These are phyloP conservation scores for Penstemon barbatus DNA, from an alignment of 257 asterid genomes.

Conservation along the genomic window DNA sequence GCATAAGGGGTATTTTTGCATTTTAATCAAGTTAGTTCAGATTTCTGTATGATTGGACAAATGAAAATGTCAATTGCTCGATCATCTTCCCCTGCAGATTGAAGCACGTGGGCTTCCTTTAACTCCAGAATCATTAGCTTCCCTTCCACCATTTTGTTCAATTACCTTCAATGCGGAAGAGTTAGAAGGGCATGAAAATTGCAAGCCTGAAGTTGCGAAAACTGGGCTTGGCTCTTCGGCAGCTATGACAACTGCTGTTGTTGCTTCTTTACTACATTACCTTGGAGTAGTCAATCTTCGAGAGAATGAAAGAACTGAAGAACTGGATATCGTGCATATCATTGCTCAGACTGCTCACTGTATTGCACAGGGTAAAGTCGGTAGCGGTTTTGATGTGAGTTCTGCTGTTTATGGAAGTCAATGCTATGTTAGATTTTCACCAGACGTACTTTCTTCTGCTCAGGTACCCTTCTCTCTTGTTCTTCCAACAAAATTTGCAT, in stretches of 20 bases:
- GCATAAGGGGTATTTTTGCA: too few relatives aligned
- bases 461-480: slow-evolving; percentile 53
- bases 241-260: slow-evolving; percentile 99
- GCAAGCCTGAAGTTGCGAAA: slow-evolving; percentile 98
- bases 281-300: slow-evolving; percentile 67
- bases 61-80: slow-evolving; percentile 6
- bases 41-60: background rate
- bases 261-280: slow-evolving; percentile 84
- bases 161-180: slow-evolving; percentile 83
- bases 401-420: slow-evolving; percentile 99
- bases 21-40: too few relatives aligned
- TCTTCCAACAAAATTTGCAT: slow-evolving; percentile 16
- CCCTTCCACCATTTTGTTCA: slow-evolving; percentile 87
- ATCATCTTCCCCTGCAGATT: slow-evolving; percentile 53
- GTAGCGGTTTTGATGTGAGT: slow-evolving; percentile 99
- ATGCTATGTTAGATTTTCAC: slow-evolving; percentile 88
- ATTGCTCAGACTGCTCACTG: slow-evolving; percentile 98
- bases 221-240: slow-evolving; percentile 99
- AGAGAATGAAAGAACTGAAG: slow-evolving; percentile 32
- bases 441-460: slow-evolving; percentile 83
- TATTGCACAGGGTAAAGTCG: slow-evolving; percentile 98
- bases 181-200: slow-evolving; percentile 47
- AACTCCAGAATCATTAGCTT: slow-evolving; percentile 85
- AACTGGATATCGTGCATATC: slow-evolving; percentile 78
- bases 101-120: slow-evolving; percentile 86